These are phyloP conservation scores for Citrus sp. DNA, from an alignment of 345 rosid species.

Conservation along the genomic window DNA sequence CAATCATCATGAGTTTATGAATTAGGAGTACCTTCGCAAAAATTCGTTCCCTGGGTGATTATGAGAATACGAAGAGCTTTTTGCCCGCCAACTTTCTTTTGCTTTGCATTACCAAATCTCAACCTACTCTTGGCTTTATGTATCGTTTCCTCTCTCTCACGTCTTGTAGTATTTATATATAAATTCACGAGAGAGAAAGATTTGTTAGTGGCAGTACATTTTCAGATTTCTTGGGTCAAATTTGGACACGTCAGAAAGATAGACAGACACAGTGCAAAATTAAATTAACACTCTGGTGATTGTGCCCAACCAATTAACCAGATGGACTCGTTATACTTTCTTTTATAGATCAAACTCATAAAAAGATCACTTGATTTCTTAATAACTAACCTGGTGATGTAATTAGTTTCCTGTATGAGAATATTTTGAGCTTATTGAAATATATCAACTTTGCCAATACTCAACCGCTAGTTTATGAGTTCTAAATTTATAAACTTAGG, in stretches of 20 bases:
- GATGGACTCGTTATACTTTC: too few relatives aligned
- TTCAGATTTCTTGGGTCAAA: not conserved
- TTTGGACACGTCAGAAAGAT: not conserved
- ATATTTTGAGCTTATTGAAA: too few relatives aligned
- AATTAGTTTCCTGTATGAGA: too few relatives aligned
- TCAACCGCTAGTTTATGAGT: too few relatives aligned
- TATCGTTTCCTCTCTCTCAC: not conserved
- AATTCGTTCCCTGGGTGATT: not conserved
- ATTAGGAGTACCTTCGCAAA: not conserved
- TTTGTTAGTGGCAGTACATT: not conserved
- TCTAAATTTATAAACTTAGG: too few relatives aligned
- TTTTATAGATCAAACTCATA: too few relatives aligned
- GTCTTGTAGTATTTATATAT: not conserved
- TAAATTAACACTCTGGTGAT: too few relatives aligned
- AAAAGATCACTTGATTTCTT: too few relatives aligned
- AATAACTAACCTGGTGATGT: too few relatives aligned
- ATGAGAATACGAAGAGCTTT: not conserved
- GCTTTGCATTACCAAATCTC: not conserved
- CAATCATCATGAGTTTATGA: not conserved
- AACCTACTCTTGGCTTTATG: not conserved
- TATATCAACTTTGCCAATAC: too few relatives aligned
- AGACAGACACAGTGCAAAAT: too few relatives aligned
- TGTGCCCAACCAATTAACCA: too few relatives aligned
- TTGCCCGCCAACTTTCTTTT: constrained; percentile 1
- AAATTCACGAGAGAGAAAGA: not conserved